A percentile compares a stretch with the other conserved stretches of the same genome.
Conservation (phyloP, 129 eudicot genomes). For the Ambrosia artemisiifolia region DNA sequence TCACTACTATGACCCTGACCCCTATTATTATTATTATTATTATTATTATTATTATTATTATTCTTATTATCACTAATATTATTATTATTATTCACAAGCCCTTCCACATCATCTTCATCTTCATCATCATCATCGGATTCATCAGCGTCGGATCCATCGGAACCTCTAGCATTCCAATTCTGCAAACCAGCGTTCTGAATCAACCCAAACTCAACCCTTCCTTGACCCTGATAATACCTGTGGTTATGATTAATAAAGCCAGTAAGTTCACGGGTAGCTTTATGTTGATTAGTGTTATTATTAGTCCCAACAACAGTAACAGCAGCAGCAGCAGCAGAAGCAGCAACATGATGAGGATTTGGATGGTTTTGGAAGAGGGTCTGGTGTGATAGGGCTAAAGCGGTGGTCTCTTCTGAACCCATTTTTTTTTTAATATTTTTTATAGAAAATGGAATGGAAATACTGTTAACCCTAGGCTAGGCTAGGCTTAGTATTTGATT, state of each 20-base stretch:
- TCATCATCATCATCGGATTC: conserved; percentile 44
- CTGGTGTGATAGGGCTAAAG: conserved; percentile 44
- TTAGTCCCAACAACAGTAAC: conserved; percentile 15
- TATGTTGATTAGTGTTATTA: conserved; percentile 26
- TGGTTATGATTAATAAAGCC: conserved; percentile 31
- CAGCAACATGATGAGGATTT: conserved; percentile 10
- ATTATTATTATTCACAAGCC: conserved; percentile 29
- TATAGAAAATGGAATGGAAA: neutral
- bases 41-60: conserved; percentile 25
- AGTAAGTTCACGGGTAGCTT: conserved; percentile 61
- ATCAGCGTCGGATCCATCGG: conserved; percentile 40
- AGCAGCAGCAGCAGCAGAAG: too few relatives aligned
- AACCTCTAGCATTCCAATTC: conserved; percentile 46
- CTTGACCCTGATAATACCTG: conserved; percentile 33
- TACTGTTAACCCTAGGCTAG: conserved; percentile 29
- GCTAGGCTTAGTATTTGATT: conserved; percentile 6
- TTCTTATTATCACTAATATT: conserved; percentile 20
- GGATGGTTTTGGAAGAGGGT: conserved; percentile 44
- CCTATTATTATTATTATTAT: conserved; percentile 20
- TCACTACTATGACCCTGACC: conserved; percentile 36
- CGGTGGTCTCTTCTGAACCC: conserved; percentile 59
- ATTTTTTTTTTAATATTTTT: neutral
- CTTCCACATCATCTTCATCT: conserved; percentile 34
- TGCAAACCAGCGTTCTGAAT: conserved; percentile 21
- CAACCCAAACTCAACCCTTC: conserved; percentile 29